Evolutionary conservation across 2,329 filamentous ascomycete genomes (phyloP).

Genomic region (Arthrobotrys sinensis): DNA sequence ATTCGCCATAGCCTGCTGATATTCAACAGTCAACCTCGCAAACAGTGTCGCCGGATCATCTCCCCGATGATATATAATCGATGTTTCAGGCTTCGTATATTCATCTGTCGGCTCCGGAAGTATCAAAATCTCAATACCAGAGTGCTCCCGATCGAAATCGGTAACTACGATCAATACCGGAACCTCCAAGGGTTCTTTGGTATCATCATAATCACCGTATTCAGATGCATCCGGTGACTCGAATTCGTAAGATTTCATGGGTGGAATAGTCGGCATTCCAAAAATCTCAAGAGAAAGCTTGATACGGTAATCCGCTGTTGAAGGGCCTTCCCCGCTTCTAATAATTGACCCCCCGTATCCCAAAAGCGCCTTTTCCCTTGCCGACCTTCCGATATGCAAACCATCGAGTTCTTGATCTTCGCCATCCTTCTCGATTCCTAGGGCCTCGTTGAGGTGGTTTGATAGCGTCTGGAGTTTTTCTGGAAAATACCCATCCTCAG

Average conservation of each 20-base stretch:
- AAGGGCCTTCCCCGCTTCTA: neutral
- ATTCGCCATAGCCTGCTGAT: conserved; percentile 17
- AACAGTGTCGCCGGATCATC: conserved; percentile 8
- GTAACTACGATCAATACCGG: conserved; percentile 30
- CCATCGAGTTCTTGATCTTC: neutral
- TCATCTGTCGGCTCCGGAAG: conserved; percentile 37
- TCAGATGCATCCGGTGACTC: conserved; percentile 6
- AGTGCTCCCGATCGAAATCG: conserved; percentile 38
- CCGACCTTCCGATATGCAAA: neutral
- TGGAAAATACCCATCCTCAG: no score
- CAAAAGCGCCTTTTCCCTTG: conserved; percentile 7
- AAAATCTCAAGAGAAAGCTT: conserved; percentile 22
- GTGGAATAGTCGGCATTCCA: conserved; percentile 15
- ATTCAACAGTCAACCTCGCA: conserved; percentile 26
- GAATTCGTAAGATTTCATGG: conserved; percentile 31
- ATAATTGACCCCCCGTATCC: conserved; percentile 9
- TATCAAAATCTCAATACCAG: conserved; percentile 46
- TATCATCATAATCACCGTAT: neutral
- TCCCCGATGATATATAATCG: conserved; percentile 12
- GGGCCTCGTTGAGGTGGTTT: no score
- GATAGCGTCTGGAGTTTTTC: no score
- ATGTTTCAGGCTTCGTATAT: conserved; percentile 17
- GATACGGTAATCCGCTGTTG: conserved; percentile 11
- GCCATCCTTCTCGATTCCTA: no score
- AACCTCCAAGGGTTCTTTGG: neutral